These are phyloP conservation scores for Echinochloa phyllopogon DNA, from an alignment of 176 grass and related monocot genomes.

Conservation along the genomic window DNA sequence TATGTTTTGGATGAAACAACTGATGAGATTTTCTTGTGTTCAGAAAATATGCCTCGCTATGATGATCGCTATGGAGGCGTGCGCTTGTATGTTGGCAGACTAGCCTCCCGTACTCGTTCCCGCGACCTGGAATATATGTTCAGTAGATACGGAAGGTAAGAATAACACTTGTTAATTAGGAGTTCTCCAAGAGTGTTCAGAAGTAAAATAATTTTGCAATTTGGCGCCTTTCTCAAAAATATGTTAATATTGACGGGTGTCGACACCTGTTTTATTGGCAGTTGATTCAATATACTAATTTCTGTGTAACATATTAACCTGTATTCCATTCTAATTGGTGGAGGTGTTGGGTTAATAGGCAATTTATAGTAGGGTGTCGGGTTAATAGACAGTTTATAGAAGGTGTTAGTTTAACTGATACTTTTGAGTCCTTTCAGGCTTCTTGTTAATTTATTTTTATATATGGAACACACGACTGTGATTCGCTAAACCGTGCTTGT, in stretches of 20 bases:
- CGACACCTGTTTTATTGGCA: background rate
- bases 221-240: background rate
- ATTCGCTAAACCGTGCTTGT: background rate
- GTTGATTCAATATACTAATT: background rate
- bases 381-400: background rate
- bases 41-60: conserved; percentile 88
- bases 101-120: conserved; percentile 73
- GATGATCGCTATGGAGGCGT: conserved; percentile 82
- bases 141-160: conserved; percentile 90
- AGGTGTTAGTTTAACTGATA: background rate
- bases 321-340: background rate
- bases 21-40: conserved; percentile 32
- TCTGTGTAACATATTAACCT: background rate
- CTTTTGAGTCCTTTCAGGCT: background rate
- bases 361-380: background rate
- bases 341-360: background rate
- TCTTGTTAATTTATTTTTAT: background rate
- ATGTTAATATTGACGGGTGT: background rate
- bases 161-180: background rate
- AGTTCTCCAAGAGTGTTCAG: background rate
- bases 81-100: conserved; percentile 85
- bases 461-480: background rate
- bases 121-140: conserved; percentile 88
- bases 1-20: background rate
- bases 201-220: background rate